Base-by-base conservation (phyloP, 495 filamentous ascomycete genomes). In the Podospora didyma region DNA sequence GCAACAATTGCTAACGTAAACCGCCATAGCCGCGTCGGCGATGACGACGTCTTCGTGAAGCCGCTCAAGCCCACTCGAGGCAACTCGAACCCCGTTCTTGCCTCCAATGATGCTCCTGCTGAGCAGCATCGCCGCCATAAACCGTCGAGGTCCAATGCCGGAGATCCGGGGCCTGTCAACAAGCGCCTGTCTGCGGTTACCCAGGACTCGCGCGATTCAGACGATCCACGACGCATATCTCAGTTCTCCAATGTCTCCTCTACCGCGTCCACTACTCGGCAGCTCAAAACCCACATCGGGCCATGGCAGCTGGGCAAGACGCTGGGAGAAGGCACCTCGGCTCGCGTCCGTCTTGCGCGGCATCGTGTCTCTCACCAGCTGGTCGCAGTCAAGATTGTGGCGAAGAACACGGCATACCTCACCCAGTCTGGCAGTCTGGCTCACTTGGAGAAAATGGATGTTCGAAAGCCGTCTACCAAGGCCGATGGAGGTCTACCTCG, bases 351-450 rank as follows among this genome's bases (percentile, higher is more conserved):
- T 48, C 68, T 90, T 46, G 93, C 90, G 1, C 84, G 86, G 56
- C 91, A 98, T 72, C 79, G 78, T 17, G 69, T 78, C 14, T 91
- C 89, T 0, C 80, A 86, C 3, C 82, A 95, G 57, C 75, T 86
- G 24, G 94, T 89, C 10, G 94, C 95, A 6, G 84, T 96, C 69
- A 98, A 98, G 79, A 96, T 98, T 57, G 86, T 98, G 19, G 85
- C 87, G 47, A 93, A 90, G 68, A 83, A 80, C 52, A 85, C 78
- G 5, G 87, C 86, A 2, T 80, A 85, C 19, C 81, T 87, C 62
- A 81, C 86, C 2, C 84, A 89, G 51, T 87, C 86, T 28, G 84
- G 86, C 49, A 92, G 89, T 68, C 80, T 96, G 64, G 85, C 86
- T 0, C 83, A 85, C 26, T 81, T 96, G 65, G 86, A 89, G 55